Evolutionary conservation across 345 rosid genomes (phyloP).

Genomic region (Tarenaya hassleriana): DNA sequence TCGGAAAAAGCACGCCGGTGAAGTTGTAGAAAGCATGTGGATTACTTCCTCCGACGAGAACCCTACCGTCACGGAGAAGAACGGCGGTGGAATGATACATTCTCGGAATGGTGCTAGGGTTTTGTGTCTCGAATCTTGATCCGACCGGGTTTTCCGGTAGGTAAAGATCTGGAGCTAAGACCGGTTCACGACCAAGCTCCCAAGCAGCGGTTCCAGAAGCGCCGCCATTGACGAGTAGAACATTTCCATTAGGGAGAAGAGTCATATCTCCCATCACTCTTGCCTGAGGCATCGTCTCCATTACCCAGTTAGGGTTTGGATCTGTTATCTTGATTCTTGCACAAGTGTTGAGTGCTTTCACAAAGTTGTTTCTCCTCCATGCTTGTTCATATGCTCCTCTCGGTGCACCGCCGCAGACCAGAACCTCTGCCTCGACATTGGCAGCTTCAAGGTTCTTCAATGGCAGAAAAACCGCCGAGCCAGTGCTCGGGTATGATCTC

Average conservation of each 20-base stretch:
- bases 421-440: constrained; percentile 35
- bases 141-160: constrained; percentile 34
- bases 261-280: constrained; percentile 65
- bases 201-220: constrained; percentile 44
- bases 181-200: constrained; percentile 46
- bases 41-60: constrained; percentile 59
- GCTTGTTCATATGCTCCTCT: constrained; percentile 37
- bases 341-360: constrained; percentile 37
- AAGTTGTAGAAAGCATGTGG: constrained; percentile 48
- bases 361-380: constrained; percentile 6
- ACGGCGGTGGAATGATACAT: constrained; percentile 60
- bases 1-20: constrained; percentile 47
- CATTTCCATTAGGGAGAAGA: constrained; percentile 55
- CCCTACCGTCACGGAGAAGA: constrained; percentile 58
- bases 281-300: constrained; percentile 56
- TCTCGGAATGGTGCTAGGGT: constrained; percentile 44
- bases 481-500: constrained; percentile 70
- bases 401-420: constrained; percentile 66
- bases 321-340: too few species aligned
- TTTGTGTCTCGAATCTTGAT: constrained; percentile 34
- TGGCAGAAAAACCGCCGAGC: constrained; percentile 75
- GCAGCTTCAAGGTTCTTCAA: too few species aligned
- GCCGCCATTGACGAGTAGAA: constrained; percentile 51
- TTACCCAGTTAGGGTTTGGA: constrained; percentile 37
- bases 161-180: constrained; percentile 33